Evolutionary conservation across 345 rosid species (phyloP).

Genomic region (Pelargonium nanum): DNA sequence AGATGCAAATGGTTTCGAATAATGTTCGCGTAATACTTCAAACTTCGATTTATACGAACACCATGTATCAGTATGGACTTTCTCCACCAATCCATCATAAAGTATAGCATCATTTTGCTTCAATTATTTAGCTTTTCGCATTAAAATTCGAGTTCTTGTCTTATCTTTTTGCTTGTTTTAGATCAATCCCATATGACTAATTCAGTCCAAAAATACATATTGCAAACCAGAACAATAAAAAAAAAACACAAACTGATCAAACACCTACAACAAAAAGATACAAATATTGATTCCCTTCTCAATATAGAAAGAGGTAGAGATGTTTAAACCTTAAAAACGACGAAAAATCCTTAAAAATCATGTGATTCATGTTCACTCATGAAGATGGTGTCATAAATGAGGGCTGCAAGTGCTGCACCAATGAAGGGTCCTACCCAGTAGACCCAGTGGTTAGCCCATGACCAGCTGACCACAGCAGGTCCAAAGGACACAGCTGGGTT

Average conservation of each 20-base stretch:
- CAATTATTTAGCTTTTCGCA: too few relatives aligned
- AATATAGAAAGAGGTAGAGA: too few relatives aligned
- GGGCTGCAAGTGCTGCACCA: constrained; percentile 48
- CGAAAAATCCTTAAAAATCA: neutral
- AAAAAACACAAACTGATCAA: neutral
- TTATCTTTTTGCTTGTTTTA: too few relatives aligned
- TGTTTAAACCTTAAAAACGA: too few relatives aligned
- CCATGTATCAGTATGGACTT: too few relatives aligned
- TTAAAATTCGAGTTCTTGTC: too few relatives aligned
- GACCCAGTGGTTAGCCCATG: constrained; percentile 61
- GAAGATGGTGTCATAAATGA: constrained; percentile 47
- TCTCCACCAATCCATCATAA: too few relatives aligned
- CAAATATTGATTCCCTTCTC: too few relatives aligned
- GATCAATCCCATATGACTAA: neutral
- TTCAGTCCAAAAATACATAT: neutral
- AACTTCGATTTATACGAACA: too few relatives aligned
- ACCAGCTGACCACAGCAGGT: constrained; percentile 68
- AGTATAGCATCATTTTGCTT: too few relatives aligned
- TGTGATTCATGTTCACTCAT: constrained; percentile 11
- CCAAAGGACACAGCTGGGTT: constrained; percentile 73
- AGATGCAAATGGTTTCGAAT: neutral
- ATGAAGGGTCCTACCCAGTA: constrained; percentile 58
- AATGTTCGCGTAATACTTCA: neutral
- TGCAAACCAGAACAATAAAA: neutral
- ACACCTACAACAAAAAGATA: neutral